phyloP scores from a whole-genome alignment of 768 basidiomycete genomes.

The Wakefieldia striispora region DNA sequence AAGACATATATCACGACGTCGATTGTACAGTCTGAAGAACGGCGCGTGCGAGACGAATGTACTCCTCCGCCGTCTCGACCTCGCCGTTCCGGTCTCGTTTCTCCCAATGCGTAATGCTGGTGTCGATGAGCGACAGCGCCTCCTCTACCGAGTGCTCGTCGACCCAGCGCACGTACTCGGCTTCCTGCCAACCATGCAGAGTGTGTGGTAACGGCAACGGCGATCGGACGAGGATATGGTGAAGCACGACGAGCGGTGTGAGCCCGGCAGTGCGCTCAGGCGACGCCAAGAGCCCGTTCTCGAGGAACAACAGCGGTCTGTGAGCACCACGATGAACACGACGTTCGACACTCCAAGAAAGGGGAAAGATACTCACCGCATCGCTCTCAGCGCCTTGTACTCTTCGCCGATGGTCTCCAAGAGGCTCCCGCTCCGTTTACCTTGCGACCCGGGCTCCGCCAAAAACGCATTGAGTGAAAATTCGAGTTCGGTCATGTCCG shows the following conservation, averaged over 20 bases:
- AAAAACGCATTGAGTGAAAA: conserved; percentile 85
- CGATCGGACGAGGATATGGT: conserved; percentile 89
- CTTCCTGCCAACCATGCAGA: conserved; percentile 91
- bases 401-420: conserved; percentile 76
- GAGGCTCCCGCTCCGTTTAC: conserved; percentile 62
- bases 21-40: conserved; percentile 52
- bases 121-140: conserved; percentile 75
- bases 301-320: conserved; percentile 88
- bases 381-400: conserved; percentile 79
- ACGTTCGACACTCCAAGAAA: not conserved
- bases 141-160: conserved; percentile 86
- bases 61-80: conserved; percentile 53
- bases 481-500: conserved; percentile 96
- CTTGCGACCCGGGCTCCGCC: conserved; percentile 48
- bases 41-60: conserved; percentile 61
- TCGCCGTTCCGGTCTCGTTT: conserved; percentile 59
- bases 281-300: conserved; percentile 66
- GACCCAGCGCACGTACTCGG: conserved; percentile 96
- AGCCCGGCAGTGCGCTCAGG: conserved; percentile 69
- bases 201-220: conserved; percentile 84
- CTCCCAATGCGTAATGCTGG: conserved; percentile 78
- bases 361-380: conserved; percentile 57
- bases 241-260: conserved; percentile 85
- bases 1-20: conserved; percentile 5
- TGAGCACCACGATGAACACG: not conserved